Conservation (phyloP, 495 filamentous ascomycete species). For the Penicillium riverlandense region DNA sequence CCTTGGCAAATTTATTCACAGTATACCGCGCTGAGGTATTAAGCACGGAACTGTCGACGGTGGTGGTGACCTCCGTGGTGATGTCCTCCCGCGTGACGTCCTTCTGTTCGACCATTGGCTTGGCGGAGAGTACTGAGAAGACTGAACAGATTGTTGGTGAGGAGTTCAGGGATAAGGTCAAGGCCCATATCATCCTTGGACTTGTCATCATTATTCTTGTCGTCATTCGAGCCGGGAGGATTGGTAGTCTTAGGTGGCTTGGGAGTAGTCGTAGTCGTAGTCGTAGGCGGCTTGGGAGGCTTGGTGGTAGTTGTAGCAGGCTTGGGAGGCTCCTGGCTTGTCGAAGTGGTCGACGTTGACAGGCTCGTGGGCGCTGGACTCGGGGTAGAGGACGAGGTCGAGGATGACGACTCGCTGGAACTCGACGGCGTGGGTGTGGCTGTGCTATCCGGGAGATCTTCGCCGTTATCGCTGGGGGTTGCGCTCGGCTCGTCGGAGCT, state of each 20-base stretch:
- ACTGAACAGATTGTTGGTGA: conserved; percentile 11
- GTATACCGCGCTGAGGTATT: too few species aligned
- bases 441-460: not conserved
- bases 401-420: not conserved
- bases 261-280: not conserved
- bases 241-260: not conserved
- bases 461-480: not conserved
- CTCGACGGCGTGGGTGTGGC: not conserved
- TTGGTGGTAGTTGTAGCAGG: not conserved
- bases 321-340: not conserved
- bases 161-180: not conserved
- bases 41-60: too few species aligned
- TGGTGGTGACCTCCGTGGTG: too few species aligned
- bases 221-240: not conserved
- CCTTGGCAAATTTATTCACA: not conserved
- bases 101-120: conserved; percentile 5
- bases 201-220: not conserved
- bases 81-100: not conserved
- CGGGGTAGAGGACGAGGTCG: too few species aligned
- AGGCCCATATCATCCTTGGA: not conserved
- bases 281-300: not conserved
- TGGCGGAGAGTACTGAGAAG: conserved; percentile 11
- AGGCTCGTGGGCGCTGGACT: not conserved
- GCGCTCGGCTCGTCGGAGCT: not conserved
- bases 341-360: not conserved